Percentiles rank a stretch among this genome's conserved stretches.
Evolutionary conservation across 2,329 filamentous ascomycete species (phyloP).

Genomic region (Alternaria triticimaculans): DNA sequence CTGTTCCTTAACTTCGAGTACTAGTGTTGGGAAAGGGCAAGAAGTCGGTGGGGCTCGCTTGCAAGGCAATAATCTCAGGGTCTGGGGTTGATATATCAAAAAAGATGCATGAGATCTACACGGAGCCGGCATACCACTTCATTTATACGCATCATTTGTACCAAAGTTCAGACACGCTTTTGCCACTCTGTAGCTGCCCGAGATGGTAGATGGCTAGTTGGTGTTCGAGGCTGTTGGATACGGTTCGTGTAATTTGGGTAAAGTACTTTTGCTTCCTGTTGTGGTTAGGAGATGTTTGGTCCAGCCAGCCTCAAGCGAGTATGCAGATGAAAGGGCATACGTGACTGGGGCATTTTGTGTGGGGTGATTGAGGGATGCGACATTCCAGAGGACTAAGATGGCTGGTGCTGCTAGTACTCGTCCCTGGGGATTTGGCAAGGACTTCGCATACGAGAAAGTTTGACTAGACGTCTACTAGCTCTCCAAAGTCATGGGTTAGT

Average conservation of each 20-base stretch:
- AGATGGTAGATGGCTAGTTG: background rate
- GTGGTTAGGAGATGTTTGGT: background rate
- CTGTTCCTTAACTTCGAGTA: background rate
- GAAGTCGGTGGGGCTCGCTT: slow-evolving; percentile 5
- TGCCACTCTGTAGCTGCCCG: slow-evolving; percentile 9
- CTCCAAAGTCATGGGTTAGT: too few species aligned
- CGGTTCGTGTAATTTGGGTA: slow-evolving; percentile 25
- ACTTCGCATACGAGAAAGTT: background rate
- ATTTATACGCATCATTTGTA: slow-evolving; percentile 15
- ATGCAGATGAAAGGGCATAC: slow-evolving; percentile 1
- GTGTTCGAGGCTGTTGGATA: slow-evolving; percentile 22
- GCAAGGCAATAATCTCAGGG: background rate
- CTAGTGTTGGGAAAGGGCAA: background rate
- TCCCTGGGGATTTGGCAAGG: background rate
- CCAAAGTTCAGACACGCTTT: slow-evolving; percentile 8
- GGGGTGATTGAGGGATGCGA: slow-evolving; percentile 3
- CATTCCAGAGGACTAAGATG: background rate
- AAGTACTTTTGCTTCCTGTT: slow-evolving; percentile 15
- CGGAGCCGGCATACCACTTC: slow-evolving; percentile 5
- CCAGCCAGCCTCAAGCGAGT: slow-evolving; percentile 8
- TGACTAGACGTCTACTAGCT: background rate
- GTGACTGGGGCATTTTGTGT: slow-evolving; percentile 8
- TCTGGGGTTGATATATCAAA: background rate
- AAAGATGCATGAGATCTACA: background rate
- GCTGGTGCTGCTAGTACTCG: background rate